Base-by-base conservation (phyloP, 768 basidiomycete genomes). In the Mycena maculata region DNA sequence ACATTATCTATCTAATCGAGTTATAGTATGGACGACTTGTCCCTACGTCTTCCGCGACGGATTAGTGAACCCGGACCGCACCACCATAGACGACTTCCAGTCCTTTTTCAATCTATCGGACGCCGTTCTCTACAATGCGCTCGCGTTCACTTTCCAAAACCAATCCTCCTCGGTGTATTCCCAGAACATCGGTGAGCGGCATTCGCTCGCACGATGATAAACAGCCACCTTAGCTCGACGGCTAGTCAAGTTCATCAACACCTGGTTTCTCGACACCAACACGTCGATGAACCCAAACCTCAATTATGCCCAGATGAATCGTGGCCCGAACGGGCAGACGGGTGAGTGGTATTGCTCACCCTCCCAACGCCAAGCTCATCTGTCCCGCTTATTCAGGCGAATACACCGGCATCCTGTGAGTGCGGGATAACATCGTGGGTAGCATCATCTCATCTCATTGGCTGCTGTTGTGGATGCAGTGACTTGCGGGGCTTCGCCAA, bases 201-300 rank as follows among this genome's bases (percentile, higher is more conserved):
- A 15, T 30, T 38, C 41, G 20, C 39, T 25, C n/a, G n/a, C 50
- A 22, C 22, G 2, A 4, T 8, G 22, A 4, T 45, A 12, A 27
- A 30, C 50, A n/a, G 9, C 11, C 44, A 9, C 16, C 38, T 28
- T 23, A 56, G 33, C 30, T 48, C 0, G n/a, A 39, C 22, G 39
- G 11, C 22, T 38, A 81, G 87, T 81, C 13, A 72, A 74, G 6
- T 87, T 81, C 74, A 75, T 91, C 67, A 74, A 82, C 15, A 82
- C 85, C 0, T 90, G 88, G 86, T 92, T 91, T 78, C 70, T 90
- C 23, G 80, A 89, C 67, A 63, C 76, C 1, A 78, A 74, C 6
- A 91, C 90, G 1, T 76, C 67, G 44, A 91, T 92, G 90, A 90
- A 87, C 61, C 90, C 90, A 0, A 87, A 89, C 70, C 77, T 92